Evolutionary conservation across 2,329 filamentous ascomycete genomes (phyloP), one percentile per base, ranked within the genome.

Genomic region (Apiospora koreana): DNA sequence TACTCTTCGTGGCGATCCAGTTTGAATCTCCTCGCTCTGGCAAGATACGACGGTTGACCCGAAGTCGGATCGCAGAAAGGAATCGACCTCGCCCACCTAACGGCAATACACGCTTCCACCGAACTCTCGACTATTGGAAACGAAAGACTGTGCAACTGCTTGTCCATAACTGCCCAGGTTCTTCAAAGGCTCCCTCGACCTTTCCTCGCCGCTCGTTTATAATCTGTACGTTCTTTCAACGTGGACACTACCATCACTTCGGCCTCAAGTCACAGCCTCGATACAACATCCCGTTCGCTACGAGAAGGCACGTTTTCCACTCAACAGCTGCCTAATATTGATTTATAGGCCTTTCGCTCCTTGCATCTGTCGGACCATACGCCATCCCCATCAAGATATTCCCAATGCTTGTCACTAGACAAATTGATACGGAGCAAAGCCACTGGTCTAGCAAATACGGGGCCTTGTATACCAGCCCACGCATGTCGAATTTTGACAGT

Each of bases 401-500:
- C 80, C 83, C 82, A 86, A 87, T 89, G 87, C 85, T 88, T 78
- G 85, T 86, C 82, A 84, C 86, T 77, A 85, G 86, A 81, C 84
- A 85, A 77, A 81, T 81, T 80, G 85, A 87, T 73, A 80, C 85
- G 77, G 86, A 88, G 77, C 83, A 86, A 79, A 87, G 81, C 81
- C 83, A 83, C 80, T 89, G 87, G 87, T 84, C 84, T 74, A 84
- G 80, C 83, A 88, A 87, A 80, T 84, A 85, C 77, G 84, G 85
- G 77, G 80, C 83, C 74, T 85, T 84, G 74, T 76, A 82, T 69
- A 79, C 83, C 72, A 81, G 82, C 75, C 80, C 84, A 84, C 87
- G 86, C 81, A 89, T 89, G 87, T 88, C 87, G 82, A 87, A 85
- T 76, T 88, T 86, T 81, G 84, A 86, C 77, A 76, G 83, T 72